Conservation (phyloP, 495 filamentous ascomycete genomes). For the Aspergillus cavernicola region DNA sequence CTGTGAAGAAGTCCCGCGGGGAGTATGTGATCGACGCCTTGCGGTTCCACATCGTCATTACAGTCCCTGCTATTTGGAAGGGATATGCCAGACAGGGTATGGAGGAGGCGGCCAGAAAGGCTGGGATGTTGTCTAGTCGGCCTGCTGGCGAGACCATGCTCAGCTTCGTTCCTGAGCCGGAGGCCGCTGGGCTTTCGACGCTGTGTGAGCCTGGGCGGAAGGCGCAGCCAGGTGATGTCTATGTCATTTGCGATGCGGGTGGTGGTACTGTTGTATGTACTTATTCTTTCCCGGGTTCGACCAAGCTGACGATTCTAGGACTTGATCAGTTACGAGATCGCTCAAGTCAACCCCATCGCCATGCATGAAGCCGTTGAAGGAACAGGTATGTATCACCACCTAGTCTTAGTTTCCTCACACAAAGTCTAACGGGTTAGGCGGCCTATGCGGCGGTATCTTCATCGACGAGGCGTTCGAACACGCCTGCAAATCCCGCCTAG, state of each 20-base stretch:
- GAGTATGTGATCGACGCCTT: constrained; percentile 7
- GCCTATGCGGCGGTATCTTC: constrained; percentile 8
- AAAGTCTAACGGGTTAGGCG: neutral
- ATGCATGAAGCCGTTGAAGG: constrained; percentile 10
- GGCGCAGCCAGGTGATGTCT: constrained; percentile 3
- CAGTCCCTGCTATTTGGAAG: constrained; percentile 10
- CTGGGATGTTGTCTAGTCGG: neutral
- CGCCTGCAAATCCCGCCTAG: constrained; percentile 6
- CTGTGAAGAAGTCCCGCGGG: constrained; percentile 3
- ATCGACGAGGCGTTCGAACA: constrained; percentile 10
- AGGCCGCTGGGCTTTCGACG: constrained; percentile 7
- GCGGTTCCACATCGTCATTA: constrained; percentile 9
- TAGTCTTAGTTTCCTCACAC: too few species aligned
- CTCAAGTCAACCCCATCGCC: constrained; percentile 3
- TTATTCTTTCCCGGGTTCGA: neutral
- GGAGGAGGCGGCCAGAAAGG: constrained; percentile 8
- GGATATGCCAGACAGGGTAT: constrained; percentile 9
- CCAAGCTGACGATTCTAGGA: constrained; percentile 1
- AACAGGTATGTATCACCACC: neutral
- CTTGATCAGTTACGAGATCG: constrained; percentile 9
- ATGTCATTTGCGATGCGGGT: constrained; percentile 11
- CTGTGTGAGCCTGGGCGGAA: constrained; percentile 8
- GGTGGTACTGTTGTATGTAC: constrained; percentile 9
- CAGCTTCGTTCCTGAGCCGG: constrained; percentile 9
- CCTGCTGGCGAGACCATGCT: constrained; percentile 4